Base-by-base conservation (phyloP, 805 yeast species). In the Kluyveromyces aestuarii region DNA sequence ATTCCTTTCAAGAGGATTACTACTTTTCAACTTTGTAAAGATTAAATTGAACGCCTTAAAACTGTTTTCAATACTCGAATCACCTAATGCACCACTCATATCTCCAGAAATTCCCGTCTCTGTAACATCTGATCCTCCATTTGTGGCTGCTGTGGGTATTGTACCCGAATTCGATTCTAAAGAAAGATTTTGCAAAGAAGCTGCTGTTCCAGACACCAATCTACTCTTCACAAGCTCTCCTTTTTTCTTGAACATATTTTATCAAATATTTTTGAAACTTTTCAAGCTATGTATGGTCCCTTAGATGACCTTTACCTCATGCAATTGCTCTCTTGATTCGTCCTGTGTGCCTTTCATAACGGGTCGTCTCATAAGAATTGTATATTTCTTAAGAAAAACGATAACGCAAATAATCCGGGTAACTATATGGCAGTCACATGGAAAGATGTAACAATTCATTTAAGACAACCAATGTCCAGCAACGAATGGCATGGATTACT, bases 1-100 rank as follows among this genome's bases (percentile, higher is more conserved):
- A 6, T 58, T 46, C 37, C 73, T 61, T 42, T 69, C 72, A 10
- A 63, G 63, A 2, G 63, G 55, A 36, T 57, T 57, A 8, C 65
- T 55, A 46, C 72, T 68, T 52, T 67, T 66, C 46, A 72, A 55
- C 38, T 66, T 65, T 46, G 60, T 62, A 49, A 72, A 71, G 16
- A 71, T 70, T 38, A 60, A 55, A 46, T 66, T 64, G 13, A 72
- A 64, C 3, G 71, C 68, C 18, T 61, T 55, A 43, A 55, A 58
- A 10, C 62, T 55, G 17, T 56, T 55, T 11, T 60, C 67, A 38
- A 63, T 47, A 44, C 59, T 63, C 8, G 49, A 27, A 27, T 49
- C 52, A 16, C 42, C 44, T 16, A 48, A 38, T 8, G 45, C 45
- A 10, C 47, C 50, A n/a, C 46, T 41, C 18, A 40, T 38, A 14